Percentiles rank a stretch among this genome's conserved stretches.
Conservation (phyloP, 345 rosid genomes). For the Laguncularia racemosa region DNA sequence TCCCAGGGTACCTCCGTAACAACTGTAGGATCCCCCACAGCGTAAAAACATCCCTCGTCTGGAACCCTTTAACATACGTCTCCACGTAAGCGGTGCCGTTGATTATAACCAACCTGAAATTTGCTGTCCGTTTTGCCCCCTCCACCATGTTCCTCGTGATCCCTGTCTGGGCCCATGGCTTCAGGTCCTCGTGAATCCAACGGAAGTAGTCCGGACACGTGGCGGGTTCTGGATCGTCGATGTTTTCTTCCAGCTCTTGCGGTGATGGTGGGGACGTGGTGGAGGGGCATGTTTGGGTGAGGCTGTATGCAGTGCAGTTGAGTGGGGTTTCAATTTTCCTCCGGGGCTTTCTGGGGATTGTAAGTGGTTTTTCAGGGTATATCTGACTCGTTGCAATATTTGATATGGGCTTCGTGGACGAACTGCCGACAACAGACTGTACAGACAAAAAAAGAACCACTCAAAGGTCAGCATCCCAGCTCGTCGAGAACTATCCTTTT, state of each 20-base stretch:
- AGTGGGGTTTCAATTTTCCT: conserved; percentile 31
- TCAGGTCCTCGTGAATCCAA: conserved; percentile 90
- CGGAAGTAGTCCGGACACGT: conserved; percentile 81
- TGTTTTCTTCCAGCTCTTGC: conserved; percentile 5
- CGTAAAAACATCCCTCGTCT: conserved; percentile 73
- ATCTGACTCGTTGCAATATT: neutral
- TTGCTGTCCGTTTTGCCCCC: conserved; percentile 44
- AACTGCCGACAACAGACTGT: conserved; percentile 13
- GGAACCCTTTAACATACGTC: conserved; percentile 38
- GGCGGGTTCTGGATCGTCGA: conserved; percentile 10
- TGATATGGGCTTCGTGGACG: conserved; percentile 5
- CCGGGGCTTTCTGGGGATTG: conserved; percentile 13
- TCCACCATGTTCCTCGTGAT: conserved; percentile 60
- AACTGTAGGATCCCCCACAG: conserved; percentile 87
- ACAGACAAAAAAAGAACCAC: neutral
- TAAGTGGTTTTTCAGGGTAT: neutral
- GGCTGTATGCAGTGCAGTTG: conserved; percentile 30
- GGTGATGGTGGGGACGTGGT: conserved; percentile 20
- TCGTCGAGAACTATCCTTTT: too few species aligned
- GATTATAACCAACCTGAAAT: conserved; percentile 48
- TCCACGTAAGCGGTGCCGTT: conserved; percentile 57
- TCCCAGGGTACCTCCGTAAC: conserved; percentile 64
- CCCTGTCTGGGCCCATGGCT: conserved; percentile 72
- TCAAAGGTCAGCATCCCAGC: too few species aligned
- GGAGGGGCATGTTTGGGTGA: conserved; percentile 30